Evolutionary conservation across 2,329 filamentous ascomycete species (phyloP).

Genomic region (Teratosphaeriaceae sp.): DNA sequence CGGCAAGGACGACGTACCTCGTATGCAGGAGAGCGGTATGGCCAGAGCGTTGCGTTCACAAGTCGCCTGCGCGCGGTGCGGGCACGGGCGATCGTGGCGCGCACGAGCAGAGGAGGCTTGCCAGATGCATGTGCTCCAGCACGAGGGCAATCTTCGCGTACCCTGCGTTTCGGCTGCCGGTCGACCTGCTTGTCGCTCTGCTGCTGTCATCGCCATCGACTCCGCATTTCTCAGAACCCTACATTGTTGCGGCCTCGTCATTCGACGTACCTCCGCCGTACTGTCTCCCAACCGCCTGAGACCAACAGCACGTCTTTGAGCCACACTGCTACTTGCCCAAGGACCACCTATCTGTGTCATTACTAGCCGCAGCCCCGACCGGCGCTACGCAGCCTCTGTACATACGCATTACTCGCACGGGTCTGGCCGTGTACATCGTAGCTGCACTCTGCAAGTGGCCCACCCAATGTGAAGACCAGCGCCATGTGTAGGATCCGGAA

Average conservation of each 20-base stretch:
- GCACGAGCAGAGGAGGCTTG: constrained; percentile 3
- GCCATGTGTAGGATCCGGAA: constrained; percentile 25
- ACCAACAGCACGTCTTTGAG: neutral
- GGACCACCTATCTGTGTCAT: neutral
- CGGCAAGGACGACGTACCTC: neutral
- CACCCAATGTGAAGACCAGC: constrained; percentile 18
- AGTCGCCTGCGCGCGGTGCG: neutral
- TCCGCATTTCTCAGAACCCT: neutral
- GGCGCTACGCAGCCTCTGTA: neutral
- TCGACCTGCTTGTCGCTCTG: neutral
- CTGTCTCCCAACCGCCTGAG: neutral
- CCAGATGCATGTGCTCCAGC: neutral
- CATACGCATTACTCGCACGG: neutral
- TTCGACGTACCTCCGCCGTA: neutral
- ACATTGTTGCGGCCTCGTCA: constrained; percentile 1
- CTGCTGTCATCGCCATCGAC: constrained; percentile 1
- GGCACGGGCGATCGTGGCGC: neutral
- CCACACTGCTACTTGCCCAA: neutral
- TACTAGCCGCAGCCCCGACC: neutral
- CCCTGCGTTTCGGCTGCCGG: constrained; percentile 1
- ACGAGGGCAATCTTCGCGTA: neutral
- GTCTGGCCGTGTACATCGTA: constrained; percentile 6
- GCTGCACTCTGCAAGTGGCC: constrained; percentile 12
- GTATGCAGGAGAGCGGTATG: neutral
- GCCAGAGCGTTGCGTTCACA: neutral